These are phyloP conservation scores for Rhizopus delemar DNA, from an alignment of 371 early-diverging fungal genomes.

Conservation along the genomic window DNA sequence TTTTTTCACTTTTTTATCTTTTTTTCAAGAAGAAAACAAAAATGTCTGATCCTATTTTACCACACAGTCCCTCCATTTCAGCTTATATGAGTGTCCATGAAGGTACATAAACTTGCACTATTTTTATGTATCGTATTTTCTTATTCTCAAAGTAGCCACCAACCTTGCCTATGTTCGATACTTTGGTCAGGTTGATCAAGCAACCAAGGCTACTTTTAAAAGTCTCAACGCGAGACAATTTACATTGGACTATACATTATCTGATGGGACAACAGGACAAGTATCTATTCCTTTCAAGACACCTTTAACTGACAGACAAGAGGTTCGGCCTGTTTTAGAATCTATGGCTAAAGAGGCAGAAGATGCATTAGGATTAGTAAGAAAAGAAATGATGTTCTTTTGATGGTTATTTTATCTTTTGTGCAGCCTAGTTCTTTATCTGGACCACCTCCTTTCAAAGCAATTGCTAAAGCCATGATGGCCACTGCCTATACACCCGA, in stretches of 20 bases:
- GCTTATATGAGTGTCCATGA: constrained; percentile 54
- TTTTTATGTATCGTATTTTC: not conserved
- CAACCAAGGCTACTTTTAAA: constrained; percentile 41
- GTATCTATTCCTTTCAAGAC: constrained; percentile 34
- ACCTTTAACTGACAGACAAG: constrained; percentile 40
- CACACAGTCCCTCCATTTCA: constrained; percentile 43
- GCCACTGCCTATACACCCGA: constrained; percentile 39
- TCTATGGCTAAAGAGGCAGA: constrained; percentile 54
- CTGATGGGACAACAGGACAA: constrained; percentile 22
- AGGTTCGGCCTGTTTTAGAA: constrained; percentile 48
- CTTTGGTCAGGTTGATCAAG: constrained; percentile 37
- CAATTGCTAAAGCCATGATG: constrained; percentile 44
- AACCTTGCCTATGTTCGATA: constrained; percentile 51
- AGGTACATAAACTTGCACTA: constrained; percentile 18
- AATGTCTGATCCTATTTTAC: constrained; percentile 45
- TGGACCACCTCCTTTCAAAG: constrained; percentile 45
- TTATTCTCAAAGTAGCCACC: constrained; percentile 26
- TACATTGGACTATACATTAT: constrained; percentile 25
- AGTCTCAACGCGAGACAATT: constrained; percentile 38
- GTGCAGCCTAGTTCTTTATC: constrained; percentile 43
- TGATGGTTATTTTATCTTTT: not conserved
- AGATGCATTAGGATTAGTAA: constrained; percentile 41
- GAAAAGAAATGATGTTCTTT: not conserved
- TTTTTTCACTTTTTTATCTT: not conserved
- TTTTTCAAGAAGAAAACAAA: not conserved